Percentiles rank a stretch among this genome's conserved stretches.
Evolutionary conservation across 176 grass and related monocot genomes (phyloP).

Genomic region (Phragmites australis): DNA sequence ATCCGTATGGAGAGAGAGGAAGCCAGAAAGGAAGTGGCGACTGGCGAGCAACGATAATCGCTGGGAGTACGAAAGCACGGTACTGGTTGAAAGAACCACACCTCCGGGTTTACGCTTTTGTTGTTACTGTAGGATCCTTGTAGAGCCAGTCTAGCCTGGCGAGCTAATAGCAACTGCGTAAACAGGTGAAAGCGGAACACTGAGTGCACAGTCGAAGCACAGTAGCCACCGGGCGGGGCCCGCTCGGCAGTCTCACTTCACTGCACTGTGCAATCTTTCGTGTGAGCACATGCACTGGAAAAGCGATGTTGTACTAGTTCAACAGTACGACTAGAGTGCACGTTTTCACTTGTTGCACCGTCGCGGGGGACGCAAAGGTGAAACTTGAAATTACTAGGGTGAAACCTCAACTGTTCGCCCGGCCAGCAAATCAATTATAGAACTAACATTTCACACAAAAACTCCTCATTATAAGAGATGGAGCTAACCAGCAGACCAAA

Average conservation of each 20-base stretch:
- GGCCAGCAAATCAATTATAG: too few relatives aligned
- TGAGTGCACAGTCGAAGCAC: neutral
- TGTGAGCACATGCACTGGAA: slow-evolving; percentile 29
- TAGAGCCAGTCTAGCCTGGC: neutral
- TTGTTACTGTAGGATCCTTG: neutral
- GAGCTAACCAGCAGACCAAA: neutral
- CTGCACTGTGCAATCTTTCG: slow-evolving; percentile 6
- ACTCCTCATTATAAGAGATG: too few relatives aligned
- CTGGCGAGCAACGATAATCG: slow-evolving; percentile 29
- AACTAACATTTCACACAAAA: neutral
- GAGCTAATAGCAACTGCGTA: neutral
- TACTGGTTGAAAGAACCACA: slow-evolving; percentile 32
- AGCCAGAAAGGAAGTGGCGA: too few relatives aligned
- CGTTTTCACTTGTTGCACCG: slow-evolving; percentile 21
- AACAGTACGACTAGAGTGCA: neutral
- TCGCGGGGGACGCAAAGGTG: neutral
- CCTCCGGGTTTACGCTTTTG: slow-evolving; percentile 34
- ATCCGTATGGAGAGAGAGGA: neutral
- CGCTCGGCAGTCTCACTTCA: neutral
- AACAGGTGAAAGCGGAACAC: neutral
- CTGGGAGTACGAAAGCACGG: slow-evolving; percentile 2
- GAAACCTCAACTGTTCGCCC: too few relatives aligned
- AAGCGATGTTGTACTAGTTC: neutral
- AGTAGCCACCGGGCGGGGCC: neutral
- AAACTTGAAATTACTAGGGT: neutral